A percentile compares a stretch with the other conserved stretches of the same genome.
Conservation (phyloP, 768 basidiomycete species). For the Agaricus bisporus region DNA sequence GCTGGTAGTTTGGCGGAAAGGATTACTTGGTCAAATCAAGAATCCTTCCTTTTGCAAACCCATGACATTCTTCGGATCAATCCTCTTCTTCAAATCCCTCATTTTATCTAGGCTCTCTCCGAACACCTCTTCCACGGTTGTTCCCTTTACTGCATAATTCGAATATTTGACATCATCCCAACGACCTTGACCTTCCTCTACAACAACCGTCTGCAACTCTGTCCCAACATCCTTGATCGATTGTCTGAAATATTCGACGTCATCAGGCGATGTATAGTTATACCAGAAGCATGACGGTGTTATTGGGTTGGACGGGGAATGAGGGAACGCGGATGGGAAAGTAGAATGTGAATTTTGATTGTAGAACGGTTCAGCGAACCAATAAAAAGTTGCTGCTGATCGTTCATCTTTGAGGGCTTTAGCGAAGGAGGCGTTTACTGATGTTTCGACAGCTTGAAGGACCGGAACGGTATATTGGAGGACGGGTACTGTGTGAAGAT, state of each 20-base stretch:
- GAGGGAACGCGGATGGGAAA: constrained; percentile 41
- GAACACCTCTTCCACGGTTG: constrained; percentile 44
- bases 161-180: constrained; percentile 40
- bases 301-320: constrained; percentile 28
- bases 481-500: constrained; percentile 39
- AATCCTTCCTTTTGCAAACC: constrained; percentile 24
- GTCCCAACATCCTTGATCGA: constrained; percentile 33
- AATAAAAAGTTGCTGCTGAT: constrained; percentile 29
- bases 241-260: constrained; percentile 34
- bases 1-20: too few species aligned
- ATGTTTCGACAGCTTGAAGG: constrained; percentile 38
- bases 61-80: constrained; percentile 61
- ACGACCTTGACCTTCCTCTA: constrained; percentile 32
- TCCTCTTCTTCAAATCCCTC: constrained; percentile 29
- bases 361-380: constrained; percentile 49
- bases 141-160: constrained; percentile 55
- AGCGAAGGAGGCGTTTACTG: constrained; percentile 16
- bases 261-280: constrained; percentile 33
- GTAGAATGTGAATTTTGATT: constrained; percentile 30
- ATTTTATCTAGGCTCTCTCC: constrained; percentile 40
- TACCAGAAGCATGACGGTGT: constrained; percentile 43
- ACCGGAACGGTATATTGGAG: constrained; percentile 26
- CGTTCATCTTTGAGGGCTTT: constrained; percentile 14
- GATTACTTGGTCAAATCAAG: too few species aligned
- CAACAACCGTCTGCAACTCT: constrained; percentile 32